Evolutionary conservation across 139 green algal genomes (phyloP).

Genomic region (Chlorella sp.): DNA sequence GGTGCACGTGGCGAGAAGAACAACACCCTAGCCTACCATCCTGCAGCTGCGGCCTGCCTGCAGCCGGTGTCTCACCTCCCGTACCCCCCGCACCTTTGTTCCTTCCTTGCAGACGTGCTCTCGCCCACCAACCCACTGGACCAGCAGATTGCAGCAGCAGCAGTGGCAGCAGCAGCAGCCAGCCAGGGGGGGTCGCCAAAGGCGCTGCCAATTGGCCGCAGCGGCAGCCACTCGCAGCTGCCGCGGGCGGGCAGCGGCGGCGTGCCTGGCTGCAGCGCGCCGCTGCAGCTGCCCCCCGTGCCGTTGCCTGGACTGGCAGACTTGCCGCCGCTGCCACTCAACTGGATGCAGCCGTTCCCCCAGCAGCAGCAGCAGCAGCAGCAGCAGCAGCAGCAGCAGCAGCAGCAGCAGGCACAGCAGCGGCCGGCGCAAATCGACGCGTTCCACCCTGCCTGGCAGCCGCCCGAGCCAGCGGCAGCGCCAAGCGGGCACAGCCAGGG

Average conservation of each 20-base stretch:
- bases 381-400: slow-evolving; percentile 1
- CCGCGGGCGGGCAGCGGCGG: neutral
- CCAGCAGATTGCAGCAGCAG: slow-evolving; percentile 13
- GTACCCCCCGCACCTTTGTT: no score
- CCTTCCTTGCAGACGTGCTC: no score
- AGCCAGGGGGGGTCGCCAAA: neutral
- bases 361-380: neutral
- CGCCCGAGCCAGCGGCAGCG: neutral
- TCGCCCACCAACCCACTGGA: neutral
- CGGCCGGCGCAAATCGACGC: neutral
- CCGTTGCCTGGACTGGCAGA: neutral
- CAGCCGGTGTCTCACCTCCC: no score
- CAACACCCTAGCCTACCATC: no score
- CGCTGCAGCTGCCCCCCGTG: neutral
- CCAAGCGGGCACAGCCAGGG: neutral
- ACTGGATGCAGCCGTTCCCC: neutral
- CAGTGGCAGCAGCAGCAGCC: slow-evolving; percentile 1
- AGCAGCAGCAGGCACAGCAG: neutral
- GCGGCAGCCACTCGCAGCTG: neutral
- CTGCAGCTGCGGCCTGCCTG: no score
- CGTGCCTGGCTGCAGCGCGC: no score
- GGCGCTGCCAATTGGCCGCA: neutral
- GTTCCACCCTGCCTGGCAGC: neutral
- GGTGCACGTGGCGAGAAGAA: no score
- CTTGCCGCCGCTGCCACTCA: no score